phyloP scores from a whole-genome alignment of 192 early-diverging fungal species.

The Mortierella claussenii region DNA sequence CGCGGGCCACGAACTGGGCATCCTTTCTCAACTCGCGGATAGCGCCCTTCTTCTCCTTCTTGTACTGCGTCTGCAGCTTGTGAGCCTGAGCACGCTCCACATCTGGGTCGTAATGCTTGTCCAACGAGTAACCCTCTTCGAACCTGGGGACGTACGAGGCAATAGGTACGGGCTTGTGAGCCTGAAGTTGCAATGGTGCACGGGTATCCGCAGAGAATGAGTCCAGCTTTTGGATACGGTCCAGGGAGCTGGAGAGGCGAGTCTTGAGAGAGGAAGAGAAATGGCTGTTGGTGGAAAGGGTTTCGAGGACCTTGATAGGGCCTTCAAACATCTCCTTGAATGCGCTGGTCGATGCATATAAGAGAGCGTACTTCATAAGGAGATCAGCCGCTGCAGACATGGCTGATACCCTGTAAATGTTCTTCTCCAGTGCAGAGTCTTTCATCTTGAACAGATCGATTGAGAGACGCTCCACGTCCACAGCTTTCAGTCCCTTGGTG shows the following conservation, averaged over 20 bases:
- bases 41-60: conserved; percentile 95
- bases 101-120: conserved; percentile 85
- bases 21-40: conserved; percentile 96
- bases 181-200: conserved; percentile 83
- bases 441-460: conserved; percentile 52
- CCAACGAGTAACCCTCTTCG: conserved; percentile 88
- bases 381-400: conserved; percentile 54
- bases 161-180: conserved; percentile 88
- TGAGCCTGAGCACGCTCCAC: conserved; percentile 74
- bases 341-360: conserved; percentile 71
- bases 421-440: conserved; percentile 41
- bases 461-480: conserved; percentile 27
- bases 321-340: conserved; percentile 71
- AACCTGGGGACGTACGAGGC: conserved; percentile 91
- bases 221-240: conserved; percentile 62
- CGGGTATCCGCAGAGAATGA: conserved; percentile 63
- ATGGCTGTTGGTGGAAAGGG: conserved; percentile 16
- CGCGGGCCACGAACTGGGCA: conserved; percentile 83
- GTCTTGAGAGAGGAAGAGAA: conserved; percentile 34
- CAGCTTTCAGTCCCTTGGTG: conserved; percentile 27
- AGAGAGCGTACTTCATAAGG: conserved; percentile 56
- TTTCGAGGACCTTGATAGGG: conserved; percentile 38
- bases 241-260: conserved; percentile 40
- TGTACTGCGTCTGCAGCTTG: conserved; percentile 86
- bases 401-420: conserved; percentile 49